phyloP scores from a whole-genome alignment of 2,329 filamentous ascomycete genomes.

The Proliferodiscus dingleyae region DNA sequence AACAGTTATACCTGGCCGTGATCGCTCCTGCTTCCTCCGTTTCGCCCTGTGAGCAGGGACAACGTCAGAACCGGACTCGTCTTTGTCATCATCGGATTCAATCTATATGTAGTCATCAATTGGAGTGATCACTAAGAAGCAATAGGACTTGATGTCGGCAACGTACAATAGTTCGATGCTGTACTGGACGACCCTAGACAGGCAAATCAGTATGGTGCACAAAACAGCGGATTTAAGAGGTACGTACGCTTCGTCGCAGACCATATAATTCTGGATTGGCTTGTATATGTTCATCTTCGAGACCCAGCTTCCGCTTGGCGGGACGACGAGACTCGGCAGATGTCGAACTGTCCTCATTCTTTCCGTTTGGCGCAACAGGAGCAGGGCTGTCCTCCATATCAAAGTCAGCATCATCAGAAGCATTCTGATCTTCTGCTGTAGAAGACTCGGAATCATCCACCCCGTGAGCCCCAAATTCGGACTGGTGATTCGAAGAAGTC shows the following conservation, averaged over 20 bases:
- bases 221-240: constrained; percentile 30
- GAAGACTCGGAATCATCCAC: constrained; percentile 29
- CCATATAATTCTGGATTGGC: constrained; percentile 95
- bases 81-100: constrained; percentile 49
- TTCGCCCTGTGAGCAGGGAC: constrained; percentile 56
- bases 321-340: constrained; percentile 67
- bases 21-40: constrained; percentile 63
- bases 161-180: constrained; percentile 50
- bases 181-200: constrained; percentile 49
- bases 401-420: constrained; percentile 68
- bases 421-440: constrained; percentile 41
- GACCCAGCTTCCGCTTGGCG: constrained; percentile 65
- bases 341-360: constrained; percentile 51
- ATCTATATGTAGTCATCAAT: constrained; percentile 37
- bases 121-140: constrained; percentile 8
- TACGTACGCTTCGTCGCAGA: constrained; percentile 79
- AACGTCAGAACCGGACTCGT: constrained; percentile 71
- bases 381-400: constrained; percentile 61
- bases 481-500: constrained; percentile 37
- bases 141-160: constrained; percentile 8
- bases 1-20: constrained; percentile 50
- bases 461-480: constrained; percentile 29
- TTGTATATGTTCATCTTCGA: constrained; percentile 75
- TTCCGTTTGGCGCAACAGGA: constrained; percentile 42
- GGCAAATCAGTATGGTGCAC: constrained; percentile 18